phyloP scores from a whole-genome alignment of 1,139 yeast species.

The Yamadazyma atlantica region DNA sequence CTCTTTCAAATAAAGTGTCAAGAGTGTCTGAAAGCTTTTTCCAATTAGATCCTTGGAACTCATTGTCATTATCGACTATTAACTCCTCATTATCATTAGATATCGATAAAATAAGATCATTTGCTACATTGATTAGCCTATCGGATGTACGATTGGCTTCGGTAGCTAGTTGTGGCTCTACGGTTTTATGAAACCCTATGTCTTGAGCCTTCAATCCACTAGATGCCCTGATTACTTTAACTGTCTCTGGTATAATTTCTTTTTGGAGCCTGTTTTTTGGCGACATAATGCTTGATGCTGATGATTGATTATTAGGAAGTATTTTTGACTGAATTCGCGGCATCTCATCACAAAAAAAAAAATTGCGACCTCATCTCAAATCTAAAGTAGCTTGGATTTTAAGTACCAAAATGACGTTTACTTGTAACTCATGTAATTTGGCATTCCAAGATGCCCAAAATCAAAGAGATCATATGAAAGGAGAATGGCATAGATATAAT shows the following conservation, averaged over 20 bases:
- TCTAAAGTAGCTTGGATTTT: no score
- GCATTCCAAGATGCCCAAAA: conserved; percentile 40
- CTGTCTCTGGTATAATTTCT: conserved; percentile 40
- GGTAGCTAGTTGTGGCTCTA: conserved; percentile 53
- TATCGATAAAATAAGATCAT: conserved; percentile 41
- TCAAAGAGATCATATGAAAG: conserved; percentile 51
- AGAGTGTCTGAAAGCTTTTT: conserved; percentile 57
- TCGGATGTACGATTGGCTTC: conserved; percentile 44
- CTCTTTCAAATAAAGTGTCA: conserved; percentile 72
- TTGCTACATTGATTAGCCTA: conserved; percentile 52
- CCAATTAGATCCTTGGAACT: conserved; percentile 49
- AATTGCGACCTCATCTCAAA: background rate
- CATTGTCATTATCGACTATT: conserved; percentile 34
- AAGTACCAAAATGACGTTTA: conserved; percentile 27
- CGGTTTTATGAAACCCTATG: conserved; percentile 66
- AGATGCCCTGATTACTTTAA: conserved; percentile 66
- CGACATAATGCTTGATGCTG: conserved; percentile 1
- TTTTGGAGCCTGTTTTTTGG: conserved; percentile 9
- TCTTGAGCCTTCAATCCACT: conserved; percentile 78
- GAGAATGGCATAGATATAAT: conserved; percentile 77
- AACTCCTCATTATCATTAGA: conserved; percentile 29
- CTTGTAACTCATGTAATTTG: conserved; percentile 48
- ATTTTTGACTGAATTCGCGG: background rate
- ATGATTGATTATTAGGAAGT: background rate
- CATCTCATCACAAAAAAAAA: conserved; percentile 15